Conservation (phyloP, 768 basidiomycete species). For the Xanthoconium stramineum region DNA sequence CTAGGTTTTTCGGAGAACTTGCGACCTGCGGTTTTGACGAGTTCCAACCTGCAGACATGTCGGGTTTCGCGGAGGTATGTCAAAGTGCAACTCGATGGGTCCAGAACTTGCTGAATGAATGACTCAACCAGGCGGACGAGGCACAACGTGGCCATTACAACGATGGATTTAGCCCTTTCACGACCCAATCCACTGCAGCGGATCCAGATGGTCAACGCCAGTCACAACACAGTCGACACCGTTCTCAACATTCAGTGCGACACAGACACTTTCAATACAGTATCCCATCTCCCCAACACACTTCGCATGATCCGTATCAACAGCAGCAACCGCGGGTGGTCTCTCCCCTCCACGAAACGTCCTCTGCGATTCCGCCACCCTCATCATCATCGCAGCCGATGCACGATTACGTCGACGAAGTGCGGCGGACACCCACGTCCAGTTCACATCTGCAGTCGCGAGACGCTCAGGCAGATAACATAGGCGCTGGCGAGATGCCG, state of each 20-base stretch:
- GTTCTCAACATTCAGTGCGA: conserved; percentile 28
- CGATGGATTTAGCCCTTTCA: conserved; percentile 60
- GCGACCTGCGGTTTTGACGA: too few relatives aligned
- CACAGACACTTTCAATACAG: conserved; percentile 36
- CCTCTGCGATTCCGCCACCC: conserved; percentile 12
- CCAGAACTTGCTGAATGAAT: not conserved
- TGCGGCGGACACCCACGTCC: conserved; percentile 14
- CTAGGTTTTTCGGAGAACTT: too few relatives aligned
- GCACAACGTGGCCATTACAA: conserved; percentile 61
- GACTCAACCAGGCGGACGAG: conserved; percentile 62
- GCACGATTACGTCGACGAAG: conserved; percentile 17
- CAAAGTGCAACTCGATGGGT: not conserved
- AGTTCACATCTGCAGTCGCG: conserved; percentile 32
- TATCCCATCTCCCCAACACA: conserved; percentile 38
- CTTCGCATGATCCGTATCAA: conserved; percentile 38
- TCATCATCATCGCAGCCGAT: conserved; percentile 20
- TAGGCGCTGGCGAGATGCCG: conserved; percentile 65
- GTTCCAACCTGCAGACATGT: conserved; percentile 30
- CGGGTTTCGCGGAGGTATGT: conserved; percentile 40
- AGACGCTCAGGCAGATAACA: conserved; percentile 41
- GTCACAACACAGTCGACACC: conserved; percentile 28
- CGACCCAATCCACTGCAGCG: conserved; percentile 27
- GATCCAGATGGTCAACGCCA: conserved; percentile 42
- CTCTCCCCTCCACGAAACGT: conserved; percentile 23
- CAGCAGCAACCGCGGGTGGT: conserved; percentile 22